Evolutionary conservation across 805 yeast genomes (phyloP).

Genomic region (Wickerhamomyces bovis): DNA sequence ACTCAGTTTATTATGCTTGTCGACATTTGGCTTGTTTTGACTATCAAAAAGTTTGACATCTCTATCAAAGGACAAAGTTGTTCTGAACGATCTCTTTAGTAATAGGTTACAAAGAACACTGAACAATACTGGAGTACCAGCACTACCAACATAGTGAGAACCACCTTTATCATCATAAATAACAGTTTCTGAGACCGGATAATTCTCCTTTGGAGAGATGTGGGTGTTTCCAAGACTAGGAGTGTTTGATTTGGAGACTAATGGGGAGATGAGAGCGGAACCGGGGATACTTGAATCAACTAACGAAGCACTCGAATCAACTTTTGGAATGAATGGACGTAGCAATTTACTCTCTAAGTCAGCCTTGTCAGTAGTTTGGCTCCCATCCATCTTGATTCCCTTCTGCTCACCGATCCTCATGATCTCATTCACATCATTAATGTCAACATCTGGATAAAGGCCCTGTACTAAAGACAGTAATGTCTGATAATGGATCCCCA

Average conservation of each 20-base stretch:
- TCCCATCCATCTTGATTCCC: conserved; percentile 19
- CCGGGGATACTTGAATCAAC: neutral
- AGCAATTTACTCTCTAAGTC: conserved; percentile 18
- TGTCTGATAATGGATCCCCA: conserved; percentile 38
- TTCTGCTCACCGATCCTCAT: conserved; percentile 24
- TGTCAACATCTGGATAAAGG: conserved; percentile 38
- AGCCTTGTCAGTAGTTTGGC: conserved; percentile 7
- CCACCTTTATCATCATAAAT: conserved; percentile 40
- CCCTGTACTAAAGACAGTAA: conserved; percentile 33
- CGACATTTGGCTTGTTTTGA: conserved; percentile 7
- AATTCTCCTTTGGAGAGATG: neutral
- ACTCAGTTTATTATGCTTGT: conserved; percentile 3
- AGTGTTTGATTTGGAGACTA: neutral
- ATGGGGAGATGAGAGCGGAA: neutral
- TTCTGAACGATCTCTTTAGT: conserved; percentile 26
- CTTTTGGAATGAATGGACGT: conserved; percentile 17
- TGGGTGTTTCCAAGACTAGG: neutral
- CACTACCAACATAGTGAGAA: conserved; percentile 41
- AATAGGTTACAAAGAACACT: conserved; percentile 38
- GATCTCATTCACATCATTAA: conserved; percentile 36
- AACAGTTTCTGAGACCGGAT: conserved; percentile 23
- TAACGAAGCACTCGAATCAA: neutral
- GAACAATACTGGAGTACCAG: conserved; percentile 39
- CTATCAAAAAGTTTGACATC: conserved; percentile 19
- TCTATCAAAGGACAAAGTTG: conserved; percentile 32